phyloP scores from a whole-genome alignment of 2,329 filamentous ascomycete genomes.

The Scopulariopsis brevicaulis region DNA sequence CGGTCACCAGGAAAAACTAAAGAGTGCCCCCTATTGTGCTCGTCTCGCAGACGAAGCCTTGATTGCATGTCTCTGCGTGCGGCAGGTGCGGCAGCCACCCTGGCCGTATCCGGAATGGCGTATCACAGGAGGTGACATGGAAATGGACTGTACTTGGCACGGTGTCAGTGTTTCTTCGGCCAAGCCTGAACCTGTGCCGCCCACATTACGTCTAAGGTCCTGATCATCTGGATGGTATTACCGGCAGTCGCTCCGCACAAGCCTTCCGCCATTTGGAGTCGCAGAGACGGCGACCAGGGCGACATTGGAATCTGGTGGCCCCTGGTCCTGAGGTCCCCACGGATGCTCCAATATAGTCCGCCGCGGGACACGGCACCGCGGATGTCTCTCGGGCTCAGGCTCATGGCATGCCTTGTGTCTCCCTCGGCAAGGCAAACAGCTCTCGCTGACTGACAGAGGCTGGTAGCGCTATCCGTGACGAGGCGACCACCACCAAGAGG shows the following conservation, averaged over 20 bases:
- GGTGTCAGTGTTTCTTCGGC: background rate
- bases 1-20: background rate
- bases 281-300: background rate
- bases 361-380: background rate
- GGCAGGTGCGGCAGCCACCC: background rate
- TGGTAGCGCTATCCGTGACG: background rate
- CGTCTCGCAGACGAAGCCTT: background rate
- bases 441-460: background rate
- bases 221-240: background rate
- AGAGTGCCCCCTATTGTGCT: no score
- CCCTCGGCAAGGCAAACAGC: background rate
- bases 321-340: background rate
- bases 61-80: background rate
- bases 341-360: background rate
- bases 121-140: background rate
- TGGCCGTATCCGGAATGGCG: background rate
- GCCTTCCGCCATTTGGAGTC: background rate
- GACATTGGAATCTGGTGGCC: background rate
- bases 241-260: background rate
- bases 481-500: background rate
- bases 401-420: background rate
- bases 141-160: background rate
- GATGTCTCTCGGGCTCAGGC: background rate
- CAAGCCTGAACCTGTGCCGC: background rate
- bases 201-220: background rate